Percentiles rank a stretch among this genome's conserved stretches.
phyloP scores from a whole-genome alignment of 345 rosid species.

The Citropsis articulata region DNA sequence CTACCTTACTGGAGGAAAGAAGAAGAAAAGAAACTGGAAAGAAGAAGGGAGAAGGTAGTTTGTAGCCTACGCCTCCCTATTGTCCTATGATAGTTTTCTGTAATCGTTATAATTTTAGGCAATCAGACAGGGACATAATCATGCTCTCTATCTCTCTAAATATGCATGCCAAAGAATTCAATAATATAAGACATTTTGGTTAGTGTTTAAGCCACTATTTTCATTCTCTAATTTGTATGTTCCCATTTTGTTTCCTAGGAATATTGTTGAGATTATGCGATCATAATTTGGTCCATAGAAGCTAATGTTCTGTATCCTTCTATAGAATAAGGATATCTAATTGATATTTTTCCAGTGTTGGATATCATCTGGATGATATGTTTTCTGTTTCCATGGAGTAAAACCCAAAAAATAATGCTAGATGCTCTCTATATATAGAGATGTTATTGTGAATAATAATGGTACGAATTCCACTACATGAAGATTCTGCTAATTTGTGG shows the following conservation, averaged over 20 bases:
- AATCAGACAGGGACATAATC: neutral
- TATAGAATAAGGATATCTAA: neutral
- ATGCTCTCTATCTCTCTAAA: neutral
- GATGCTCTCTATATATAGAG: neutral
- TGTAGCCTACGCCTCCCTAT: neutral
- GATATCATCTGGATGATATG: neutral
- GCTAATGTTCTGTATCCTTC: neutral
- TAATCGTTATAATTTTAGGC: neutral
- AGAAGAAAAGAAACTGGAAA: slow-evolving; percentile 45
- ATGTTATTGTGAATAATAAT: neutral
- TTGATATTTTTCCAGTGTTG: neutral
- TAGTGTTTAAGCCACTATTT: neutral
- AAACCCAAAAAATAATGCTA: neutral
- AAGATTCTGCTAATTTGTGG: neutral
- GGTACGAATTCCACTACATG: neutral
- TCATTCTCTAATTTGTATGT: neutral
- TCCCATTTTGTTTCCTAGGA: neutral
- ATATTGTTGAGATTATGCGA: neutral
- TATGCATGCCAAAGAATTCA: neutral
- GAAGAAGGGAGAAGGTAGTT: slow-evolving; percentile 67
- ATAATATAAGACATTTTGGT: neutral
- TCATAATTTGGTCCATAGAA: neutral
- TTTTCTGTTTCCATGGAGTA: neutral
- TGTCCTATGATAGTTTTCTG: neutral
- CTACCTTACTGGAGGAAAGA: slow-evolving; percentile 37